A percentile compares a stretch with the other conserved stretches of the same genome.
phyloP scores from a whole-genome alignment of 2,329 filamentous ascomycete species.

The Neocucurbitaria cava region DNA sequence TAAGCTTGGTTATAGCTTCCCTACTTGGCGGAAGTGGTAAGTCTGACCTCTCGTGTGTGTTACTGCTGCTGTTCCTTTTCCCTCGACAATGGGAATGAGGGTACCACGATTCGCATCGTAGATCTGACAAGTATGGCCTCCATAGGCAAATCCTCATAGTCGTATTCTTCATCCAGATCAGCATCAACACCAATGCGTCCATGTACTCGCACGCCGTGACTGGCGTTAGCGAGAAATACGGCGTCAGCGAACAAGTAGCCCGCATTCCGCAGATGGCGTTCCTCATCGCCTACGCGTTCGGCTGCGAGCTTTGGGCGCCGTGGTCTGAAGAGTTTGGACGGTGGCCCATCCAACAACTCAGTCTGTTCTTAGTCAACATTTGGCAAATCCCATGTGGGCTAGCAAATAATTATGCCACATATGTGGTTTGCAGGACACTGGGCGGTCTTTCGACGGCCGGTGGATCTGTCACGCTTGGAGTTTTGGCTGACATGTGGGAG shows the following conservation, averaged over 20 bases:
- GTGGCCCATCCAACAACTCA: slow-evolving; percentile 59
- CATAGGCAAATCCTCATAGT: slow-evolving; percentile 55
- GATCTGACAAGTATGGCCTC: neutral
- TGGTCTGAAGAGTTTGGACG: slow-evolving; percentile 63
- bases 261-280: slow-evolving; percentile 59
- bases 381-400: slow-evolving; percentile 58
- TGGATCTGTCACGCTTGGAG: slow-evolving; percentile 68
- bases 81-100: neutral
- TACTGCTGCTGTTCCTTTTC: neutral
- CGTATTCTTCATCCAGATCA: slow-evolving; percentile 61
- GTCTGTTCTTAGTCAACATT: slow-evolving; percentile 62
- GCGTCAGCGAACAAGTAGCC: slow-evolving; percentile 56
- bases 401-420: slow-evolving; percentile 52
- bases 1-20: slow-evolving; percentile 54
- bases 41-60: slow-evolving; percentile 3
- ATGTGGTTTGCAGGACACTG: slow-evolving; percentile 55
- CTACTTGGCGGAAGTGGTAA: slow-evolving; percentile 54
- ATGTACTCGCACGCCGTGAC: slow-evolving; percentile 58
- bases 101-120: neutral
- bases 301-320: slow-evolving; percentile 61
- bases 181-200: slow-evolving; percentile 63
- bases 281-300: slow-evolving; percentile 59
- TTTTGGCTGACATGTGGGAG: slow-evolving; percentile 68
- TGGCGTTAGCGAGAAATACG: slow-evolving; percentile 55
- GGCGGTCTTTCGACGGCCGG: slow-evolving; percentile 69